phyloP scores from a whole-genome alignment of 495 filamentous ascomycete genomes.

The Daldinia concentrica region DNA sequence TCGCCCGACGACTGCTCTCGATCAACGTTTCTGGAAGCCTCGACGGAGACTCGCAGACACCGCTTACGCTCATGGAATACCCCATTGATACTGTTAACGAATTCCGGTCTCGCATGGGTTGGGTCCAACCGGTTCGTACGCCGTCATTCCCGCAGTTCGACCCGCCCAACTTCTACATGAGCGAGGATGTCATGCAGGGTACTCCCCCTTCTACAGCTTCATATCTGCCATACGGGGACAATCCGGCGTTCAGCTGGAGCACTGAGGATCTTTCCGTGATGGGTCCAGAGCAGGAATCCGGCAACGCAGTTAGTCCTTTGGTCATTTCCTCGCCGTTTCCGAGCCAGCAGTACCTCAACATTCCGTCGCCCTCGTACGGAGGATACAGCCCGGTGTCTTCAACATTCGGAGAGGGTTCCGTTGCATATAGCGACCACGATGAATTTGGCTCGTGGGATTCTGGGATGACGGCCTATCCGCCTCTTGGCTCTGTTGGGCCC shows the following conservation, averaged over 20 bases:
- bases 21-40: constrained; percentile 57
- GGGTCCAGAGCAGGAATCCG: constrained; percentile 49
- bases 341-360: constrained; percentile 62
- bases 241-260: constrained; percentile 65
- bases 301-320: constrained; percentile 58
- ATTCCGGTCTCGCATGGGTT: constrained; percentile 70
- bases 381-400: constrained; percentile 65
- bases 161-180: constrained; percentile 57
- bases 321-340: constrained; percentile 59
- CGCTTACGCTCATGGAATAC: constrained; percentile 68
- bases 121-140: constrained; percentile 62
- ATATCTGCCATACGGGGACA: constrained; percentile 59
- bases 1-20: constrained; percentile 68
- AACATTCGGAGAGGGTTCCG: constrained; percentile 60
- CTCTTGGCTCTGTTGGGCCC: constrained; percentile 51
- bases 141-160: constrained; percentile 64
- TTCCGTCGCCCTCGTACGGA: constrained; percentile 64
- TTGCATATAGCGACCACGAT: constrained; percentile 64
- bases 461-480: constrained; percentile 49
- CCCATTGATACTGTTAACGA: constrained; percentile 68
- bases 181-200: constrained; percentile 47
- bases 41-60: constrained; percentile 58
- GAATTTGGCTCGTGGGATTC: constrained; percentile 56
- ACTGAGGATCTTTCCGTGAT: constrained; percentile 61
- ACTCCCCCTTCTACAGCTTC: constrained; percentile 50